These are phyloP conservation scores for Ogataea chonburiensis DNA, from an alignment of 805 yeast genomes.

Conservation along the genomic window DNA sequence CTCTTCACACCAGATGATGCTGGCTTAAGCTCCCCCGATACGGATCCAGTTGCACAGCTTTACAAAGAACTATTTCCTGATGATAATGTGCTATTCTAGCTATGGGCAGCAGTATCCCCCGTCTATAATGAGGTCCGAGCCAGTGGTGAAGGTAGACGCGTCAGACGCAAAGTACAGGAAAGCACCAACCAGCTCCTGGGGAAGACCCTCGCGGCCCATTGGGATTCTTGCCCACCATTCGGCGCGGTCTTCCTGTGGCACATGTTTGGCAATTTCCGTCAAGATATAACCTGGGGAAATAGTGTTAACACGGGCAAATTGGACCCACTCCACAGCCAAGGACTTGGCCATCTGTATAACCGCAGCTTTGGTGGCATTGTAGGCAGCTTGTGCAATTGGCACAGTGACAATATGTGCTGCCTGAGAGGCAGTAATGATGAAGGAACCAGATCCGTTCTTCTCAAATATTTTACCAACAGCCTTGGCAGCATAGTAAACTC, in stretches of 20 bases:
- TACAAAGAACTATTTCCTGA: slow-evolving; percentile 13
- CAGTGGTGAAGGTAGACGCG: slow-evolving; percentile 51
- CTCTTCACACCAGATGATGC: not conserved
- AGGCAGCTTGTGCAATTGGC: slow-evolving; percentile 46
- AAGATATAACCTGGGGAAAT: slow-evolving; percentile 49
- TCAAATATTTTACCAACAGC: slow-evolving; percentile 44
- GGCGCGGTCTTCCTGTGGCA: slow-evolving; percentile 16
- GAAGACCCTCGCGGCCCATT: slow-evolving; percentile 48
- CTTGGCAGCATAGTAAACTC: slow-evolving; percentile 48
- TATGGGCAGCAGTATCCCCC: slow-evolving; percentile 42
- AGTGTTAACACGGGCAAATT: slow-evolving; percentile 47
- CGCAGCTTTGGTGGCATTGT: slow-evolving; percentile 47
- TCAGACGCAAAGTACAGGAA: slow-evolving; percentile 53
- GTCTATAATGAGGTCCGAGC: slow-evolving; percentile 48
- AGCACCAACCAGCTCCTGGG: slow-evolving; percentile 51
- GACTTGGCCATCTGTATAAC: slow-evolving; percentile 44
- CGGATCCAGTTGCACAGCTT: slow-evolving; percentile 8
- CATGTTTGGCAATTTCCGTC: slow-evolving; percentile 38
- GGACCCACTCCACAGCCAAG: slow-evolving; percentile 45
- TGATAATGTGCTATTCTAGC: slow-evolving; percentile 4
- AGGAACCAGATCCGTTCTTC: slow-evolving; percentile 43
- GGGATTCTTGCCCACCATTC: slow-evolving; percentile 39
- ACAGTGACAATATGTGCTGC: slow-evolving; percentile 50
- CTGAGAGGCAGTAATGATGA: slow-evolving; percentile 51
- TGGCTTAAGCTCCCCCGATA: slow-evolving; percentile 1